phyloP scores from a whole-genome alignment of 2,329 filamentous ascomycete species.

The Penicillium sp. region DNA sequence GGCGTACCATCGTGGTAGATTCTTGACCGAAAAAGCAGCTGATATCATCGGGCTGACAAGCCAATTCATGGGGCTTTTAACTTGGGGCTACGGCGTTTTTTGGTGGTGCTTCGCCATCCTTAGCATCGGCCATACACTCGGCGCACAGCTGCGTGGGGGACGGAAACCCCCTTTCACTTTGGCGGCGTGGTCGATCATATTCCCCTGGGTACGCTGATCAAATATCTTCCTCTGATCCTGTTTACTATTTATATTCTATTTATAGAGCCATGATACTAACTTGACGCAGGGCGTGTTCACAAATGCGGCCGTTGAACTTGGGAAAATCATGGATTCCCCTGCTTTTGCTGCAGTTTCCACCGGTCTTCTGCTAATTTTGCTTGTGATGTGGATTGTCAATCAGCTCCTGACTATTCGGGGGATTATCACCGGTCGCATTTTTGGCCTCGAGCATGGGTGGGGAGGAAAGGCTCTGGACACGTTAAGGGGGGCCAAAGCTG shows the following conservation, averaged over 20 bases:
- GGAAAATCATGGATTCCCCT: conserved; percentile 38
- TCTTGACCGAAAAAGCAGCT: conserved; percentile 36
- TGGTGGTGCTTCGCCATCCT: conserved; percentile 45
- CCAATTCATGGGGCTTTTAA: conserved; percentile 38
- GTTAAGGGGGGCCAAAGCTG: background rate
- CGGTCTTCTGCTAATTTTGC: conserved; percentile 34
- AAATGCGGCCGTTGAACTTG: conserved; percentile 40
- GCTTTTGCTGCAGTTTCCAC: conserved; percentile 43
- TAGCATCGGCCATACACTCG: conserved; percentile 31
- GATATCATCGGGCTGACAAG: conserved; percentile 33
- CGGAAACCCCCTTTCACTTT: conserved; percentile 29
- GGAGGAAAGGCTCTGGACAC: background rate
- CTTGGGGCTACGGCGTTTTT: conserved; percentile 44
- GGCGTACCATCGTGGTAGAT: conserved; percentile 31
- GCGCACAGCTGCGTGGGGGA: conserved; percentile 20
- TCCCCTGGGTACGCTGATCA: conserved; percentile 38
- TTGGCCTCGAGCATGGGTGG: conserved; percentile 32
- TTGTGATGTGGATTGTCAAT: conserved; percentile 35
- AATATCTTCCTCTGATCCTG: background rate
- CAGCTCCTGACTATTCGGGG: conserved; percentile 33
- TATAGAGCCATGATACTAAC: background rate
- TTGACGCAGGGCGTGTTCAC: conserved; percentile 39
- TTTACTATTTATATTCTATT: background rate
- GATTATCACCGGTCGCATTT: conserved; percentile 29
- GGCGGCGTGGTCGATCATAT: conserved; percentile 38